A percentile compares a stretch with the other conserved stretches of the same genome.
Conservation (phyloP, 345 rosid genomes). For the Salix arbutifolia region DNA sequence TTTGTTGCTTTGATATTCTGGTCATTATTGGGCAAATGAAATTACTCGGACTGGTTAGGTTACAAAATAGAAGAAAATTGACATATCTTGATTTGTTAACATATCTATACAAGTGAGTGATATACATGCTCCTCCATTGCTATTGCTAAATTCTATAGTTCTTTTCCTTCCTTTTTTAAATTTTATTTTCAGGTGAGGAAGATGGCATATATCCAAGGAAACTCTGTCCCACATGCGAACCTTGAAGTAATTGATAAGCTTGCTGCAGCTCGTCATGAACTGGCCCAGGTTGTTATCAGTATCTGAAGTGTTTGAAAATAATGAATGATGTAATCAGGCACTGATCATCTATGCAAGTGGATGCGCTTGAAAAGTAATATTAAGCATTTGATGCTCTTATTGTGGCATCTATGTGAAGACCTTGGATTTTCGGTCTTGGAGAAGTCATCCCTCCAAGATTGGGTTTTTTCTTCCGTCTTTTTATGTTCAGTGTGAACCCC, state of each 20-base stretch:
- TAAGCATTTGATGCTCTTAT: not conserved
- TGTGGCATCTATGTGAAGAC: not conserved
- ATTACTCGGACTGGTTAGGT: not conserved
- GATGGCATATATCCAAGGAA: slow-evolving; percentile 67
- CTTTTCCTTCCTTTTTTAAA: not conserved
- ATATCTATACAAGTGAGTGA: too few species aligned
- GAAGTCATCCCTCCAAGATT: too few species aligned
- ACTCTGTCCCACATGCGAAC: slow-evolving; percentile 73
- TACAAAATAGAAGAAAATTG: not conserved
- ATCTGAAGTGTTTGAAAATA: not conserved
- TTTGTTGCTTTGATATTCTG: not conserved
- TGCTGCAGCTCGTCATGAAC: slow-evolving; percentile 74
- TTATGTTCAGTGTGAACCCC: too few species aligned
- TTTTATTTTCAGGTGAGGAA: slow-evolving; percentile 60
- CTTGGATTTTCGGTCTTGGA: not conserved
- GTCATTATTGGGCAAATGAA: not conserved
- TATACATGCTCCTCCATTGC: not conserved
- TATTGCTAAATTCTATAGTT: not conserved
- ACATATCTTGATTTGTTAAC: slow-evolving; percentile 3
- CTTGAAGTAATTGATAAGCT: slow-evolving; percentile 69
- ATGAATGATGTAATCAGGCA: not conserved
- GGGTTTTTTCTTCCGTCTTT: too few species aligned
- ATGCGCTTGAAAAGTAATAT: not conserved
- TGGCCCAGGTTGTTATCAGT: slow-evolving; percentile 61
- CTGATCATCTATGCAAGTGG: not conserved